phyloP scores from a whole-genome alignment of 2,329 filamentous ascomycete genomes.

The Fusarium metavorans region DNA sequence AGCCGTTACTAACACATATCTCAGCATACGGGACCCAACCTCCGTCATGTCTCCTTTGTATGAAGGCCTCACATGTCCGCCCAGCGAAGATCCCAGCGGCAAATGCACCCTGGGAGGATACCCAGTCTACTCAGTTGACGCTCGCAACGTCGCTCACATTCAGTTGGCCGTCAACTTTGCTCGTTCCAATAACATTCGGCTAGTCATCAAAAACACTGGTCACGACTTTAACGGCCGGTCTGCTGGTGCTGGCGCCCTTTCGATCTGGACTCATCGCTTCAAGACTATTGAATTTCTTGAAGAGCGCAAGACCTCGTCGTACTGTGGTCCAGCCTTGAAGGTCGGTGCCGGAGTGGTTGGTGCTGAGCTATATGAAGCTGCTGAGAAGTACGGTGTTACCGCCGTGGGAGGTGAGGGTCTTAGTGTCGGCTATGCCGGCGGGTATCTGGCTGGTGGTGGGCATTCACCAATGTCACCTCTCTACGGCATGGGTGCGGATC shows the following conservation, averaged over 20 bases:
- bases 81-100: slow-evolving; percentile 26
- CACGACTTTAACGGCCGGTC: slow-evolving; percentile 64
- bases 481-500: slow-evolving; percentile 38
- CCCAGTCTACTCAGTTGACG: slow-evolving; percentile 57
- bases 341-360: slow-evolving; percentile 67
- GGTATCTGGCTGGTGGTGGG: slow-evolving; percentile 37
- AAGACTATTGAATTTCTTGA: slow-evolving; percentile 53
- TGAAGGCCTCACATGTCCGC: slow-evolving; percentile 53
- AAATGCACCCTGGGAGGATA: slow-evolving; percentile 56
- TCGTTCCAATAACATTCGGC: slow-evolving; percentile 56
- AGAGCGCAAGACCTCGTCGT: slow-evolving; percentile 31
- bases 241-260: slow-evolving; percentile 68
- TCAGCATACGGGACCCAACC: slow-evolving; percentile 52
- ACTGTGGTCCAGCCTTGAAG: slow-evolving; percentile 64
- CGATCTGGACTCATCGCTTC: slow-evolving; percentile 68
- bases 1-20: background rate
- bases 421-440: slow-evolving; percentile 38
- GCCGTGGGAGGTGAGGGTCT: slow-evolving; percentile 66
- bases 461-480: slow-evolving; percentile 35
- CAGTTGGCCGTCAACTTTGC: slow-evolving; percentile 62
- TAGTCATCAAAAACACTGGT: slow-evolving; percentile 62
- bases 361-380: slow-evolving; percentile 64
- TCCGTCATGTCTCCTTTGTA: slow-evolving; percentile 57
- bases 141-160: slow-evolving; percentile 56
- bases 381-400: slow-evolving; percentile 58